Evolutionary conservation across 2,329 filamentous ascomycete genomes (phyloP).

Genomic region (Cercospora zeina): DNA sequence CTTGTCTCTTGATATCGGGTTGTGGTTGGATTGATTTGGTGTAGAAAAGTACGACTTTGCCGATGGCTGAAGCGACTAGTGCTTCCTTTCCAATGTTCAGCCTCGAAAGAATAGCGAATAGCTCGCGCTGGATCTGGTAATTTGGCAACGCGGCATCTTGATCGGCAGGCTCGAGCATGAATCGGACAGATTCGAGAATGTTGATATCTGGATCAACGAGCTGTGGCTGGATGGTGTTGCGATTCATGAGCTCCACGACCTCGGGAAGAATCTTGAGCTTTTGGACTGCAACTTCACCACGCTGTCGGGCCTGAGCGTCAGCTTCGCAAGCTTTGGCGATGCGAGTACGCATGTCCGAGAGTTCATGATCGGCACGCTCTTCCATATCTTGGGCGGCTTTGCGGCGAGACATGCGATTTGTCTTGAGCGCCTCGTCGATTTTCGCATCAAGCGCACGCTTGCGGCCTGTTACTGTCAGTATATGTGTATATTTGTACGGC

Average conservation of each 20-base stretch:
- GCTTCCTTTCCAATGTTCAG: constrained; percentile 90
- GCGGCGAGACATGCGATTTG: constrained; percentile 71
- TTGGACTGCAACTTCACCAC: constrained; percentile 78
- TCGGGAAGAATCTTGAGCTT: constrained; percentile 93
- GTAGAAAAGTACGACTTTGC: constrained; percentile 95
- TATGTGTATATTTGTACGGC: constrained; percentile 23
- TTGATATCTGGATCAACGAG: constrained; percentile 94
- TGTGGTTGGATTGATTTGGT: constrained; percentile 92
- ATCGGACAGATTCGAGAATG: constrained; percentile 89
- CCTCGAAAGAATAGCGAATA: constrained; percentile 76
- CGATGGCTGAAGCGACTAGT: constrained; percentile 86
- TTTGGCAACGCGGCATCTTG: constrained; percentile 85
- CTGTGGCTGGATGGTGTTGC: constrained; percentile 79
- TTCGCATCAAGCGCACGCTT: constrained; percentile 80
- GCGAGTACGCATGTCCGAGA: constrained; percentile 79
- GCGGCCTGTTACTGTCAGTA: constrained; percentile 53
- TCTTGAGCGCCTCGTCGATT: constrained; percentile 86
- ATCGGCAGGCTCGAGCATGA: constrained; percentile 93
- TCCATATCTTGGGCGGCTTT: constrained; percentile 92
- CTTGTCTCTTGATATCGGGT: constrained; percentile 84
- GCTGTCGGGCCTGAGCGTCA: constrained; percentile 78
- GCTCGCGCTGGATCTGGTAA: constrained; percentile 94
- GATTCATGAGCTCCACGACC: constrained; percentile 83
- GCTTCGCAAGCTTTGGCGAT: constrained; percentile 90
- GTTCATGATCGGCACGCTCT: constrained; percentile 83